A percentile compares a stretch with the other conserved stretches of the same genome.
Conservation (phyloP, 768 basidiomycete genomes). For the Psilocybe subaeruginosa region DNA sequence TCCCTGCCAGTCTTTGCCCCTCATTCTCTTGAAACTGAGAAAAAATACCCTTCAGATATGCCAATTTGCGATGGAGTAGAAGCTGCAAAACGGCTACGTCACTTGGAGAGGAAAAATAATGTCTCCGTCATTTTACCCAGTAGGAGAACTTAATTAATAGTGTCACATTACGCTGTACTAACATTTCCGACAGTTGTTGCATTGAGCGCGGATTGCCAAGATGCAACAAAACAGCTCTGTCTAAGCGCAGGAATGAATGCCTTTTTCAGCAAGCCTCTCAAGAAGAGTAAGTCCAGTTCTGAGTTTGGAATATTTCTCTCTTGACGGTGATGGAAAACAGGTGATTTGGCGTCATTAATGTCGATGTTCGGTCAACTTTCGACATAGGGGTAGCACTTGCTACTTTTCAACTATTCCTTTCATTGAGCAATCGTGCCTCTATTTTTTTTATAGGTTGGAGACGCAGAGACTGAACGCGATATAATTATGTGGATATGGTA, state of each 20-base stretch:
- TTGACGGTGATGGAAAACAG: constrained; percentile 30
- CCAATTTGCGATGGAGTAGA: constrained; percentile 80
- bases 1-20: neutral
- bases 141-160: constrained; percentile 30
- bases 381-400: neutral
- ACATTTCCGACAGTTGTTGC: constrained; percentile 55
- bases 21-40: neutral
- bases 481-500: neutral
- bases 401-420: neutral
- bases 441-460: too few relatives aligned
- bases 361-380: constrained; percentile 52
- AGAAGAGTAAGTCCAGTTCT: constrained; percentile 44
- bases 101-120: constrained; percentile 61
- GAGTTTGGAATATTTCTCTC: neutral
- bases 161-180: neutral
- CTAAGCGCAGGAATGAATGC: constrained; percentile 81
- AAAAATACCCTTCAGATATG: constrained; percentile 55
- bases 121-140: constrained; percentile 54
- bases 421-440: too few relatives aligned
- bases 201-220: constrained; percentile 76
- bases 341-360: constrained; percentile 54
- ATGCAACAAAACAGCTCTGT: constrained; percentile 74
- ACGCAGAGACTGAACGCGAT: neutral
- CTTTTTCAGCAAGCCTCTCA: constrained; percentile 76
- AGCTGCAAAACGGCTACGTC: constrained; percentile 65